Base-by-base conservation (phyloP, 345 rosid genomes). In the Sisymbrium irio region DNA sequence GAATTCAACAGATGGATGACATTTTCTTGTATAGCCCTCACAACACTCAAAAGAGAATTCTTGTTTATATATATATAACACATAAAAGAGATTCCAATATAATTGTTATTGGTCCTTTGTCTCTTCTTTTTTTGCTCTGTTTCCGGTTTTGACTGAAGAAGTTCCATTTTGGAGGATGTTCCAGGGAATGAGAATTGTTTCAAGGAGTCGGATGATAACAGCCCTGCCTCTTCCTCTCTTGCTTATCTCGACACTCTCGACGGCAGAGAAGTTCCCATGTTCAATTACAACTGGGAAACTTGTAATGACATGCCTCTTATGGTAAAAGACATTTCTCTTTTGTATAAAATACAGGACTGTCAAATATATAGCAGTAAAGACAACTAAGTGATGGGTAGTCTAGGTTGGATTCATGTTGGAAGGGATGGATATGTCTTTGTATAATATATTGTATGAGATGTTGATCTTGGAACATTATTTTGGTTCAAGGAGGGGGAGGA, bases 1-100 rank as follows among this genome's bases (percentile, higher is more conserved):
- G 79, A 59, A 81, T 84, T 41, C 86, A 84, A 59, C 87, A 86
- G 57, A 69, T 78, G 72, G 96, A 92, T 77, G 93, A 88, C 82
- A 53, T 86, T 57, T 92, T 84, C 96, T 66, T 88, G 97, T 92
- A 87, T 83, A 56, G 63, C 76, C 82, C 64, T 66, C 40, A 30
- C 73, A 15, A 12, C 69, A 19, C 65, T 45, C 63, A 47, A 3
- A 27, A 51, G 2, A 9, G n/a, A n/a, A n/a, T n/a, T n/a, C n/a
- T n/a, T 1, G 11, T 5, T 67, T 3, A 51, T 14, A 1, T 2
- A 47, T 28, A 25, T 39, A 61, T n/a, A 41, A 19, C 36, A 64
- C 32, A 11, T 3, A 4, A 64, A n/a, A 14, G 49, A 46, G 37
- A 30, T 19, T 57, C 25, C 4, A 39, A 46, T 39, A 50, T 59